phyloP scores from a whole-genome alignment of 352 stramenopile genomes.

The Saprolegnia parasitica region DNA sequence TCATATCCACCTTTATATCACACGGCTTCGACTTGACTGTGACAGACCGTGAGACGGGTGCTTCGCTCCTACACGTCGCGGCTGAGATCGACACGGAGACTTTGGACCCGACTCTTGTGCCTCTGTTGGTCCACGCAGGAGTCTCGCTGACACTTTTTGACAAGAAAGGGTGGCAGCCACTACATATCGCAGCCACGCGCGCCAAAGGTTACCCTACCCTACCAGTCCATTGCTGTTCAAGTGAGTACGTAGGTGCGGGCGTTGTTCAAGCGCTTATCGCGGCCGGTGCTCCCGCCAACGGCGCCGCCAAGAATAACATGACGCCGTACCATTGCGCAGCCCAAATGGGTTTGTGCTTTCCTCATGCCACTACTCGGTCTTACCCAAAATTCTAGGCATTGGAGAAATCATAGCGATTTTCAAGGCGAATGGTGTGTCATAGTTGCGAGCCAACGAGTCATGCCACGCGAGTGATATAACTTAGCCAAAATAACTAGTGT shows the following conservation, averaged over 20 bases:
- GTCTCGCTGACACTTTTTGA: conserved; percentile 17
- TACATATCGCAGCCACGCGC: conserved; percentile 16
- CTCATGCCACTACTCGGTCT: neutral
- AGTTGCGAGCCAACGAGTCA: too few relatives aligned
- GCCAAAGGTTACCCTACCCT: conserved; percentile 12
- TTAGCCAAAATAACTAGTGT: too few relatives aligned
- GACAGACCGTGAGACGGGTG: conserved; percentile 12
- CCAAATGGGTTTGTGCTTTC: conserved; percentile 18
- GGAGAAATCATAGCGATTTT: conserved; percentile 19
- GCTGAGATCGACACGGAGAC: conserved; percentile 24
- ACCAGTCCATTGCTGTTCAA: neutral
- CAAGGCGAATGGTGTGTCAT: conserved; percentile 15
- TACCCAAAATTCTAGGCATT: conserved; percentile 19
- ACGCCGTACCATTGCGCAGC: conserved; percentile 29
- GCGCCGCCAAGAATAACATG: conserved; percentile 19
- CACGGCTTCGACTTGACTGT: conserved; percentile 19
- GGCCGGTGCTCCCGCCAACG: conserved; percentile 18
- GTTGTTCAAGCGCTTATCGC: conserved; percentile 15
- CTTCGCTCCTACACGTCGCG: conserved; percentile 18
- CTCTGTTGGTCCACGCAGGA: neutral
- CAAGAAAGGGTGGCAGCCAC: conserved; percentile 27
- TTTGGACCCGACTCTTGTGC: conserved; percentile 6
- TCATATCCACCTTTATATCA: neutral
- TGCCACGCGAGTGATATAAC: too few relatives aligned
- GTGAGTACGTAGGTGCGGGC: conserved; percentile 4